Evolutionary conservation across 495 filamentous ascomycete species (phyloP).

Genomic region (Beverwykella pulmonaria): DNA sequence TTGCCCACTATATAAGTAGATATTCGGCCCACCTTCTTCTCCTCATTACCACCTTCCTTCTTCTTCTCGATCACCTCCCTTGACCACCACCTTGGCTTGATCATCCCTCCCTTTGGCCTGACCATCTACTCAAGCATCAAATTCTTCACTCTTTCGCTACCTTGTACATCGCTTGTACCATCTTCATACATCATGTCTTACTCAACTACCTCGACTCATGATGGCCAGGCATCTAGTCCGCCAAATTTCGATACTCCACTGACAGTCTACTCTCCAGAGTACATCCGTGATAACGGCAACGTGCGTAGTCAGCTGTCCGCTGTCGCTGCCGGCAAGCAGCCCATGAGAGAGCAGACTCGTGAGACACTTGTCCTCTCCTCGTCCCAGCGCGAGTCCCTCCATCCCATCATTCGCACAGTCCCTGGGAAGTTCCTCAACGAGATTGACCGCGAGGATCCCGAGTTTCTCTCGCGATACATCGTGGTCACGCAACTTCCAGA

Average conservation of each 20-base stretch:
- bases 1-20: background rate
- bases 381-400: background rate
- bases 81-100: background rate
- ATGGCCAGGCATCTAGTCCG: background rate
- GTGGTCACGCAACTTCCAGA: constrained; percentile 1
- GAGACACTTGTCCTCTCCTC: background rate
- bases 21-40: background rate
- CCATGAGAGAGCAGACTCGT: background rate
- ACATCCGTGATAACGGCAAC: background rate
- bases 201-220: background rate
- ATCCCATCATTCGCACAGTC: background rate
- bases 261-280: background rate
- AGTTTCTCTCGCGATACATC: constrained; percentile 15
- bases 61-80: background rate
- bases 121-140: background rate
- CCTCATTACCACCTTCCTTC: background rate
- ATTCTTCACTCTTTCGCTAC: background rate
- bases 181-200: background rate
- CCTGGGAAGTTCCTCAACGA: constrained; percentile 15
- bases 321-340: background rate
- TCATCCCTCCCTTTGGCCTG: too few relatives aligned
- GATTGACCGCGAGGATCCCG: background rate
- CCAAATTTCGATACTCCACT: background rate
- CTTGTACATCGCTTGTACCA: background rate
- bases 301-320: background rate